Conservation (phyloP, 805 yeast species). For the Millerozyma miso region DNA sequence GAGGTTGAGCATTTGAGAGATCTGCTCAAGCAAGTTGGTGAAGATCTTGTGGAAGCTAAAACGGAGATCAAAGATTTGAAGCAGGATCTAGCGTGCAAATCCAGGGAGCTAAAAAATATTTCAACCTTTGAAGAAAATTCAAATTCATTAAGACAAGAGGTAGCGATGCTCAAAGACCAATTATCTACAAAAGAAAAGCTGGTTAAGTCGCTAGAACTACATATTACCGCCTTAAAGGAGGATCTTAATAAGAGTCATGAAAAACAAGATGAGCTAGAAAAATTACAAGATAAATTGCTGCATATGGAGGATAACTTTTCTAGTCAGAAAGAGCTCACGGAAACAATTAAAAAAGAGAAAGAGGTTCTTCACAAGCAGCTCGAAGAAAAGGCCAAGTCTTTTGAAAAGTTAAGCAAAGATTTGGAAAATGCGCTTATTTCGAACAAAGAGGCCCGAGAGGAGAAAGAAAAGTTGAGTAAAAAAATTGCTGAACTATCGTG, state of each 20-base stretch:
- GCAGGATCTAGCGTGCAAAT: background rate
- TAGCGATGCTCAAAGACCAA: background rate
- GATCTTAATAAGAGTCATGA: background rate
- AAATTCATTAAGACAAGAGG: background rate
- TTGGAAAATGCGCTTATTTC: background rate
- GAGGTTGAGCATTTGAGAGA: slow-evolving; percentile 72
- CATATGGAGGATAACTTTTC: background rate
- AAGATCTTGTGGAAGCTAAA: slow-evolving; percentile 69
- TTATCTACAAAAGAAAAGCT: background rate
- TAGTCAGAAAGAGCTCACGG: background rate
- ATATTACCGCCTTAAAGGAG: background rate
- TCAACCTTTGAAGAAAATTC: background rate
- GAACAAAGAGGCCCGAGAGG: slow-evolving; percentile 18
- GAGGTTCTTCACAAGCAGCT: background rate
- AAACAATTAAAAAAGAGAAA: background rate
- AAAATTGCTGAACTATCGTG: slow-evolving; percentile 25
- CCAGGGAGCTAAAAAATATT: background rate
- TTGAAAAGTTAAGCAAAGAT: slow-evolving; percentile 8
- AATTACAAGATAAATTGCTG: background rate
- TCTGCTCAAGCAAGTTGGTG: slow-evolving; percentile 72
- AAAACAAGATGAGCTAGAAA: slow-evolving; percentile 1
- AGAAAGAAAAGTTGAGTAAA: slow-evolving; percentile 35
- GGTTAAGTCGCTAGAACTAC: background rate
- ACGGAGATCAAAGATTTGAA: slow-evolving; percentile 46
- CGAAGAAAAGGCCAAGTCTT: background rate